These are phyloP conservation scores for Paramecium biaurelia DNA, from an alignment of 73 alveolate species.

Conservation along the genomic window DNA sequence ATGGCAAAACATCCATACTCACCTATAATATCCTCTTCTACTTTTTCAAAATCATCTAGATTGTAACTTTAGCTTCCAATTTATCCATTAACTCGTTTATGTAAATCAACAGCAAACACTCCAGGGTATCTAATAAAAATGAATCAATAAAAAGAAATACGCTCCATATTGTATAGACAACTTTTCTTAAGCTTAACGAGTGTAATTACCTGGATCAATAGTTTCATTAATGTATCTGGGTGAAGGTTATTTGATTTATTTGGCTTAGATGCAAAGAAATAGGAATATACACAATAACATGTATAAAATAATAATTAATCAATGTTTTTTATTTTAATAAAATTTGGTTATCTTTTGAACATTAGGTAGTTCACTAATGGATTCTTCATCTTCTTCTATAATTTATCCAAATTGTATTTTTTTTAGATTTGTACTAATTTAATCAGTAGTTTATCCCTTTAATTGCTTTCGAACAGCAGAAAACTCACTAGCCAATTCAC, in stretches of 20 bases:
- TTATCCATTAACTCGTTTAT: neutral
- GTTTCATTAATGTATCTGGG: neutral
- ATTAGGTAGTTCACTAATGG: neutral
- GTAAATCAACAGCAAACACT: slow-evolving; percentile 28
- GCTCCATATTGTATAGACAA: slow-evolving; percentile 8
- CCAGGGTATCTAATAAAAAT: slow-evolving; percentile 18
- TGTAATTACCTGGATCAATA: neutral
- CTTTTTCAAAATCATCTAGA: slow-evolving; percentile 17
- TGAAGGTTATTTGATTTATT: neutral
- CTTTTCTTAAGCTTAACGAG: neutral
- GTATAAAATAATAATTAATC: neutral
- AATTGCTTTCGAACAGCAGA: neutral
- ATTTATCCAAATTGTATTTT: neutral
- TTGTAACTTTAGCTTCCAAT: neutral
- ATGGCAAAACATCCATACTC: slow-evolving; percentile 21
- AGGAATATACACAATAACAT: neutral
- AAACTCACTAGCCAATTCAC: slow-evolving; percentile 25
- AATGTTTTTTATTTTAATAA: neutral
- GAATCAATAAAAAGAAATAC: neutral
- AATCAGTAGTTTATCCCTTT: neutral
- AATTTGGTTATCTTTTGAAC: neutral
- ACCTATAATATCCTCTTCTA: neutral
- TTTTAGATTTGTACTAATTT: neutral
- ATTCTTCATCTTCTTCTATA: neutral
- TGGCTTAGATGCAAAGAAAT: neutral